Conservation (phyloP, 2,329 filamentous ascomycete genomes). For the Talaromyces rugulosus region DNA sequence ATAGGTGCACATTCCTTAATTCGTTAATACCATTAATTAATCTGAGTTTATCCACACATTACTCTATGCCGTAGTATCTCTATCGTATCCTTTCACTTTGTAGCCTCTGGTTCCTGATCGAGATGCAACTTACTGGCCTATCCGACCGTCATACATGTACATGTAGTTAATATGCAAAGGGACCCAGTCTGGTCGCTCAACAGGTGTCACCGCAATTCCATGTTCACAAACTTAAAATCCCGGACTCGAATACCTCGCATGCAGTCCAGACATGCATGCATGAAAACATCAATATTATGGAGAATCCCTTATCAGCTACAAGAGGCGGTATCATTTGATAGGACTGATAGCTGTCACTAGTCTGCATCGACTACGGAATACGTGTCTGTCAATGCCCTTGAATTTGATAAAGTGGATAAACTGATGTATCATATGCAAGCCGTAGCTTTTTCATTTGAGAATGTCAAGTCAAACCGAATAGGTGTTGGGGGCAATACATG, state of each 20-base stretch:
- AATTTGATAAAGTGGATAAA: not conserved
- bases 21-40: not conserved
- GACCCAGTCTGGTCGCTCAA: not conserved
- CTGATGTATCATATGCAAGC: not conserved
- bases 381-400: not conserved
- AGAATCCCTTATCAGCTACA: not conserved
- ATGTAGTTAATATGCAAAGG: not conserved
- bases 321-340: not conserved
- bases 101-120: not conserved
- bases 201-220: not conserved
- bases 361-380: not conserved
- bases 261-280: not conserved
- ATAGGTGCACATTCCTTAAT: conserved; percentile 9
- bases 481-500: not conserved
- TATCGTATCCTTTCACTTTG: not conserved
- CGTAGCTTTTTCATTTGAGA: too few species aligned
- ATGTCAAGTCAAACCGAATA: not conserved
- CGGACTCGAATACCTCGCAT: not conserved
- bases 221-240: not conserved
- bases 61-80: too few species aligned
- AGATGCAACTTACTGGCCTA: not conserved
- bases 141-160: not conserved
- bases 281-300: not conserved
- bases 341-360: not conserved
- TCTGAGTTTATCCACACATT: not conserved